Base-by-base conservation (phyloP, 1,139 yeast species). In the Taphrina confusa region DNA sequence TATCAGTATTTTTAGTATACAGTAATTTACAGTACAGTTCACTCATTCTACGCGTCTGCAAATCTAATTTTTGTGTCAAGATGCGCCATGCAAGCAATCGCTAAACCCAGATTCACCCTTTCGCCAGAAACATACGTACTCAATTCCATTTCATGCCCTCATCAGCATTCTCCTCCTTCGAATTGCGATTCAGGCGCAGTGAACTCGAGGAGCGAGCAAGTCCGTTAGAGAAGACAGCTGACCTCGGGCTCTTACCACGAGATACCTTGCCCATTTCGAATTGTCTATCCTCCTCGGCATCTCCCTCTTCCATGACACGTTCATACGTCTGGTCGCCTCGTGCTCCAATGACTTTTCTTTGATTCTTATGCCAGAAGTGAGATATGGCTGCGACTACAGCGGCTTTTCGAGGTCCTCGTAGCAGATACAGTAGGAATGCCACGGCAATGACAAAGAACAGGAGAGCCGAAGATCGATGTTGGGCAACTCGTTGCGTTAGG, bases 251-350 rank as follows among this genome's bases (percentile, higher is more conserved):
- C 14, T 20, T 18, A 1, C 25, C 8, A 11, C 52, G 31, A 12
- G 20, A 22, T 11, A 47, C 18, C 16, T 20, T 8, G 40, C 42
- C 42, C 52, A 47, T 33, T 31, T 31, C 31, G 36, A 46, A 33
- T 27, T 54, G 36, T 14, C 58, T n/a, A 20, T 42, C 44, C 45
- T 54, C 42, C 44, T 54, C 51, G 45, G 45, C 45, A 44, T 44
- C 51, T 30, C 51, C 58, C 4, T 42, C 58, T 27, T 54, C 58
- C 33, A 44, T 34, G 20, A 47, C 52, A 9, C 58, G 25, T 18
- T 54, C 58, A 23, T 54, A 54, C n/a, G 39, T 34, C 20, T 54
- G 58, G 22, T 54, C 58, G n/a, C 58, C 58, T 5, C 58, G 58
- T 6, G 58, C 58, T n/a, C 42, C 51, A 12, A 54, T 34, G n/a